Conservation (phyloP, 495 filamentous ascomycete genomes). For the Aspergillus sclerotiicarbonarius region DNA sequence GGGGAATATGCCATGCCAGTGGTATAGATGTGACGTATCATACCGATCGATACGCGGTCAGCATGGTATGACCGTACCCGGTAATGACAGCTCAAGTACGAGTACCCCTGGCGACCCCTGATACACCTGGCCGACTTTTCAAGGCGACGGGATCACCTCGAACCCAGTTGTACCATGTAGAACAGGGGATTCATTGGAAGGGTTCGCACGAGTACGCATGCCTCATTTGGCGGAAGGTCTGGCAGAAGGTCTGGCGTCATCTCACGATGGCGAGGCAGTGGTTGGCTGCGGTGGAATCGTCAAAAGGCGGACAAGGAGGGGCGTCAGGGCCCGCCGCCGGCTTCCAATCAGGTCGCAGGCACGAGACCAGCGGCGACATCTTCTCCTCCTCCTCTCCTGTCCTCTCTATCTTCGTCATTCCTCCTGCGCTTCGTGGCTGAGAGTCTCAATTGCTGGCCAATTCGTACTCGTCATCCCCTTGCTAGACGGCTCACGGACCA, state of each 20-base stretch:
- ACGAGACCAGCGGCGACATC: slow-evolving; percentile 36
- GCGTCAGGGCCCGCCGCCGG: slow-evolving; percentile 8
- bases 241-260: neutral
- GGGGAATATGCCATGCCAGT: too few relatives aligned
- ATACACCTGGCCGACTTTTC: too few relatives aligned
- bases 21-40: too few relatives aligned
- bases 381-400: slow-evolving; percentile 6
- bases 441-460: slow-evolving; percentile 21
- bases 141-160: too few relatives aligned
- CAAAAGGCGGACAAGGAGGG: slow-evolving; percentile 8
- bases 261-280: slow-evolving; percentile 18
- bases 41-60: too few relatives aligned
- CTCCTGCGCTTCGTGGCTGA: neutral
- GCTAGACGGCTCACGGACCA: neutral
- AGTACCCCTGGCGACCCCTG: too few relatives aligned
- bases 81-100: too few relatives aligned
- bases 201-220: too few relatives aligned
- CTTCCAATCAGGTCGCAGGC: slow-evolving; percentile 38
- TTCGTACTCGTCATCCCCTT: slow-evolving; percentile 11
- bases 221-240: too few relatives aligned
- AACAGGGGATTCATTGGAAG: too few relatives aligned
- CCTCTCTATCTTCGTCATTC: neutral
- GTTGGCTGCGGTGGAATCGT: neutral
- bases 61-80: too few relatives aligned
- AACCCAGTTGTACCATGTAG: too few relatives aligned